Percentiles rank a stretch among this genome's conserved stretches.
Evolutionary conservation across 805 yeast genomes (phyloP).

Genomic region (Blastobotrys peoriensis): DNA sequence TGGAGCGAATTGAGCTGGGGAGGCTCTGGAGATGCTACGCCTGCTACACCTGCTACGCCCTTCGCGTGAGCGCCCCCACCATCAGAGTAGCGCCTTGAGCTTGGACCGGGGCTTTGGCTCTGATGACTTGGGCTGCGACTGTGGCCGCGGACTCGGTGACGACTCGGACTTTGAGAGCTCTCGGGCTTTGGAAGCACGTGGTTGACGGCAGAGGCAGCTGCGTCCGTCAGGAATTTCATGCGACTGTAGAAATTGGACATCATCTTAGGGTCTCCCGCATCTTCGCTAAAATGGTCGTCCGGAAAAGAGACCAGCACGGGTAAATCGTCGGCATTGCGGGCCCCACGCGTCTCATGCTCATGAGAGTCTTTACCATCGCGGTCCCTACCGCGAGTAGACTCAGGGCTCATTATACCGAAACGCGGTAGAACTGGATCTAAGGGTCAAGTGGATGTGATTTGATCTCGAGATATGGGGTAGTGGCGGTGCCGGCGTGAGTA

Average conservation of each 20-base stretch:
- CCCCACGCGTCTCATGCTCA: background rate
- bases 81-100: background rate
- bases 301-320: conserved; percentile 20
- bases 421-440: too few relatives aligned
- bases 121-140: background rate
- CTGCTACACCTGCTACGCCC: background rate
- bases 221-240: conserved; percentile 18
- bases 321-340: background rate
- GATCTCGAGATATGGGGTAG: too few relatives aligned
- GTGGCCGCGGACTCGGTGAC: background rate
- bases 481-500: too few relatives aligned
- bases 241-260: conserved; percentile 19
- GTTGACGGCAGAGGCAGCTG: conserved; percentile 21
- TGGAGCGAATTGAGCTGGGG: background rate
- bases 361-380: background rate
- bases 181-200: conserved; percentile 14
- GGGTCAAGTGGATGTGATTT: too few relatives aligned
- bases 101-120: background rate
- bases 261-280: conserved; percentile 14
- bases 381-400: background rate
- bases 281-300: conserved; percentile 17
- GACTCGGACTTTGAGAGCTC: background rate
- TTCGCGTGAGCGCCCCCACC: background rate
- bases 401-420: too few relatives aligned
- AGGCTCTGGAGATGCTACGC: background rate